Evolutionary conservation across 2,329 filamentous ascomycete genomes (phyloP).

Genomic region (Geosmithia putterillii): DNA sequence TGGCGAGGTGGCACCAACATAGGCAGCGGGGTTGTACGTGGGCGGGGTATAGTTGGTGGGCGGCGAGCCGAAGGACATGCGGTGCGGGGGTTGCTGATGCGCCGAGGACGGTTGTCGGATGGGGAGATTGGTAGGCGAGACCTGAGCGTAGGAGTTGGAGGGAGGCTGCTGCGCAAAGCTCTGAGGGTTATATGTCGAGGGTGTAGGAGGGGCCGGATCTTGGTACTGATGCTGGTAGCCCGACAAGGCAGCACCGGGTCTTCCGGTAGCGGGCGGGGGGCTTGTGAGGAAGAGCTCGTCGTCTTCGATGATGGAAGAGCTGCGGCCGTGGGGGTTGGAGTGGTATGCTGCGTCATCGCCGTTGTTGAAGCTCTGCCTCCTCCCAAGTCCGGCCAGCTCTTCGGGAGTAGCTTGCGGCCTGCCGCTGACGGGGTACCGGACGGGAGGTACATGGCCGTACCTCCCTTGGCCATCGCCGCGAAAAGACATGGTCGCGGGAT

Average conservation of each 20-base stretch:
- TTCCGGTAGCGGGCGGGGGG: conserved; percentile 18
- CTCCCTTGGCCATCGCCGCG: conserved; percentile 49
- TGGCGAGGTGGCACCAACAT: conserved; percentile 32
- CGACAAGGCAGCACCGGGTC: conserved; percentile 30
- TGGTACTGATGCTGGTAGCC: conserved; percentile 41
- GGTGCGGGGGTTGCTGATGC: conserved; percentile 22
- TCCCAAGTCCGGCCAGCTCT: conserved; percentile 16
- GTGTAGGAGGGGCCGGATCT: conserved; percentile 26
- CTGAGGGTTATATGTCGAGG: conserved; percentile 58
- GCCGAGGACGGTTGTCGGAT: conserved; percentile 26
- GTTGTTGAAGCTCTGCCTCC: conserved; percentile 62
- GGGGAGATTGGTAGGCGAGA: conserved; percentile 31
- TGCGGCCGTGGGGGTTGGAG: conserved; percentile 15
- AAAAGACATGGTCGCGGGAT: conserved; percentile 43
- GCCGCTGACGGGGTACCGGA: conserved; percentile 45
- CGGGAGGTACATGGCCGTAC: conserved; percentile 54
- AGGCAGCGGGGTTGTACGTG: conserved; percentile 48
- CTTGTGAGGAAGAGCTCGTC: conserved; percentile 56
- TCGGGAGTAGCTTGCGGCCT: conserved; percentile 22
- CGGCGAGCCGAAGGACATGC: conserved; percentile 16
- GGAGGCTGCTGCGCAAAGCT: conserved; percentile 32
- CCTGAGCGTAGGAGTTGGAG: conserved; percentile 8
- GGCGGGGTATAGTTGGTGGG: conserved; percentile 34
- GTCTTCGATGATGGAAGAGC: conserved; percentile 13
- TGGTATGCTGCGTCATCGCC: conserved; percentile 58